Conservation (phyloP, 495 filamentous ascomycete genomes). For the Xylaria telfairii region DNA sequence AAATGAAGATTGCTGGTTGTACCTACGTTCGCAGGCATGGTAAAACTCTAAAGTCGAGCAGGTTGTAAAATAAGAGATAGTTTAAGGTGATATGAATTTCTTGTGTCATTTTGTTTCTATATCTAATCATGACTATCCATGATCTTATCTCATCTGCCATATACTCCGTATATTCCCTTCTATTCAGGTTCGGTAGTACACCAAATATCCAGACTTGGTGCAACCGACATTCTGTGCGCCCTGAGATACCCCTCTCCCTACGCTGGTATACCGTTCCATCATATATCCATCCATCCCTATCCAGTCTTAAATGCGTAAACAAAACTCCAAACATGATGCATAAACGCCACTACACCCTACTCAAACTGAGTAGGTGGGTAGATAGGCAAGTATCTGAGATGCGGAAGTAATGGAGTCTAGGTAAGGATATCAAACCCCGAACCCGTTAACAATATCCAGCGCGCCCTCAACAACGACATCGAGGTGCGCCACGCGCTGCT, state of each 20-base stretch:
- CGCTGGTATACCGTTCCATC: background rate
- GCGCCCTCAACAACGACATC: conserved; percentile 75
- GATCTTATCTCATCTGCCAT: background rate
- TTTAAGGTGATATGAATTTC: background rate
- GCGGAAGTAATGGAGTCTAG: too few species aligned
- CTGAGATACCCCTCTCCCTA: background rate
- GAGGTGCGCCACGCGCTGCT: conserved; percentile 68
- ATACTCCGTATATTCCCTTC: background rate
- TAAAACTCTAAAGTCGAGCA: background rate
- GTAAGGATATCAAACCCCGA: conserved; percentile 35
- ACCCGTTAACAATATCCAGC: conserved; percentile 65
- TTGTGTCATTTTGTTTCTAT: background rate
- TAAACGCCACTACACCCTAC: background rate
- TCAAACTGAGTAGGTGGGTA: background rate
- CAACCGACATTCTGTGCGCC: conserved; percentile 4
- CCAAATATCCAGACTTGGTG: background rate
- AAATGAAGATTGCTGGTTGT: background rate
- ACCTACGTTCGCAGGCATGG: background rate
- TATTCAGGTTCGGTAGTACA: background rate
- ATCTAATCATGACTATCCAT: background rate
- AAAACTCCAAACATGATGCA: background rate
- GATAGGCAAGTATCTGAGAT: too few species aligned
- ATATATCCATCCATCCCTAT: too few species aligned
- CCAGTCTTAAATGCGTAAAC: background rate
- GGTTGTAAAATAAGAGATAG: background rate